These are phyloP conservation scores for Butyriboletus loyo DNA, from an alignment of 768 basidiomycete genomes.

Conservation along the genomic window DNA sequence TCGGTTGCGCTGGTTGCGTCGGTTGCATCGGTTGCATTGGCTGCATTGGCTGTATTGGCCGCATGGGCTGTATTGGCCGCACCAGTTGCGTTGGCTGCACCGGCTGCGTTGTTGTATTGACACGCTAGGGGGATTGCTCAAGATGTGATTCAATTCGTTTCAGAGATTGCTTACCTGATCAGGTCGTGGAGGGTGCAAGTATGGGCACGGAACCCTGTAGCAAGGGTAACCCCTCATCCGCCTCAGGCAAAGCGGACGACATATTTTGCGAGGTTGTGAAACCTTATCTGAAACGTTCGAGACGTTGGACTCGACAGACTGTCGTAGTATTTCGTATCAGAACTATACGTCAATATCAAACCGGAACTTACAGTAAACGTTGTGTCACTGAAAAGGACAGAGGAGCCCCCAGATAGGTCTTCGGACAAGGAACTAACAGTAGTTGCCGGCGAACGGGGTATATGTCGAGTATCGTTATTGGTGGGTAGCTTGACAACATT, in stretches of 20 bases:
- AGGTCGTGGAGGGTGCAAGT: conserved; percentile 4
- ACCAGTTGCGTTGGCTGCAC: background rate
- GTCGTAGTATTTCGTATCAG: background rate
- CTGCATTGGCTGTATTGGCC: background rate
- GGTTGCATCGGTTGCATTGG: background rate
- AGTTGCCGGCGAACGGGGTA: conserved; percentile 14
- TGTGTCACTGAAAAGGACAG: conserved; percentile 12
- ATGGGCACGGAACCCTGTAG: background rate
- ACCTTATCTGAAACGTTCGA: conserved; percentile 10
- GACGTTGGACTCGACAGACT: conserved; percentile 19
- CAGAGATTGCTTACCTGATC: conserved; percentile 5
- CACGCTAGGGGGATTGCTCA: conserved; percentile 1
- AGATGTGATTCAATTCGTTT: background rate
- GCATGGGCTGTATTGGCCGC: background rate
- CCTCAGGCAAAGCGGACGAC: background rate
- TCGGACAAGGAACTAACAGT: conserved; percentile 15
- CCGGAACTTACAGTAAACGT: conserved; percentile 17
- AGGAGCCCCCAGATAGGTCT: conserved; percentile 15
- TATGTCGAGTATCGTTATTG: background rate
- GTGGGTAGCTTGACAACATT: conserved; percentile 12
- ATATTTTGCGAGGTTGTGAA: background rate
- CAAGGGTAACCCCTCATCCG: conserved; percentile 4
- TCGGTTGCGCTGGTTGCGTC: background rate
- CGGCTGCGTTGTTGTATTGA: background rate
- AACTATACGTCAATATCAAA: background rate